Evolutionary conservation across 768 basidiomycete species (phyloP).

Genomic region (Suillus hirtellus): DNA sequence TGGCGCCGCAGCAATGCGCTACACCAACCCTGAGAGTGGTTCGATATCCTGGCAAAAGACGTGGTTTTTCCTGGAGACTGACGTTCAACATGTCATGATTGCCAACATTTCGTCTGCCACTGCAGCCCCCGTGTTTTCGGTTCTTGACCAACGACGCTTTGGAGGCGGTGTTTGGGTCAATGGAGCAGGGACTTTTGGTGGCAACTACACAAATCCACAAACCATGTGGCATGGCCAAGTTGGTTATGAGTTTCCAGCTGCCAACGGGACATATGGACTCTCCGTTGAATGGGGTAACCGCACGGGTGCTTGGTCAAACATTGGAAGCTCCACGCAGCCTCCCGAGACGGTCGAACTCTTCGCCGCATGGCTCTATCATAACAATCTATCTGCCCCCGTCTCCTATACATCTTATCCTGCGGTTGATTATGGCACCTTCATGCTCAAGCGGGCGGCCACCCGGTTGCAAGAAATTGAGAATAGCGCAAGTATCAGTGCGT

Average conservation of each 20-base stretch:
- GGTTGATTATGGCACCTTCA: slow-evolving; percentile 39
- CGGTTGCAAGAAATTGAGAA: slow-evolving; percentile 45
- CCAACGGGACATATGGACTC: slow-evolving; percentile 25
- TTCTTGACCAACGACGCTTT: slow-evolving; percentile 64
- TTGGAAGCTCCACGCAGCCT: slow-evolving; percentile 66
- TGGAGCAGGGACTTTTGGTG: slow-evolving; percentile 21
- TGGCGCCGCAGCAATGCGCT: slow-evolving; percentile 65
- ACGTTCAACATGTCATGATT: slow-evolving; percentile 64
- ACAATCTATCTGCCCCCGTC: slow-evolving; percentile 37
- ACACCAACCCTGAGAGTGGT: slow-evolving; percentile 60
- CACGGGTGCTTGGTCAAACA: slow-evolving; percentile 59
- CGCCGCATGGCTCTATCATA: slow-evolving; percentile 57
- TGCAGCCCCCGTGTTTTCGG: slow-evolving; percentile 53
- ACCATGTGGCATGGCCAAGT: slow-evolving; percentile 66
- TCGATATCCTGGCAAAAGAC: slow-evolving; percentile 63
- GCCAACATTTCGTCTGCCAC: slow-evolving; percentile 48
- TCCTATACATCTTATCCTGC: slow-evolving; percentile 63
- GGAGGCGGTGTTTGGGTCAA: slow-evolving; percentile 46
- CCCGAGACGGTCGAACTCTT: slow-evolving; percentile 60
- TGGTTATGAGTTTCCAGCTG: slow-evolving; percentile 54
- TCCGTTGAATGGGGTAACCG: slow-evolving; percentile 47
- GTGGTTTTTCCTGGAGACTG: slow-evolving; percentile 71
- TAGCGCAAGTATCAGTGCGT: slow-evolving; percentile 48
- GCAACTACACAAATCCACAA: slow-evolving; percentile 18
- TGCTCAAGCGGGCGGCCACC: slow-evolving; percentile 34